Base-by-base conservation (phyloP, 768 basidiomycete genomes). In the Russula compacta region DNA sequence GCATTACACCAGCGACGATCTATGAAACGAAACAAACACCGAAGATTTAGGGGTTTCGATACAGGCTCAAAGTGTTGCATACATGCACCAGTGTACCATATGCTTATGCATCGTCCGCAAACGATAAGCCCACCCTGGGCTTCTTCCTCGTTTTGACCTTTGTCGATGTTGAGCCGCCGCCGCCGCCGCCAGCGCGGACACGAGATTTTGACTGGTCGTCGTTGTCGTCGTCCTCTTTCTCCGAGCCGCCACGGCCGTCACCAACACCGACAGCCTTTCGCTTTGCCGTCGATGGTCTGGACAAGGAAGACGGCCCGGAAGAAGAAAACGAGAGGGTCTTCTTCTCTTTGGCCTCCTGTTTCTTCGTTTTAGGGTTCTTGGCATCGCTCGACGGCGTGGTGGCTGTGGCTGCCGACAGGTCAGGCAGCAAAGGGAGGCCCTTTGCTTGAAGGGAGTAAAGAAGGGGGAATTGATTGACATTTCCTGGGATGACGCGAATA, bases 61-160 rank as follows among this genome's bases (percentile, higher is more conserved):
- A 10, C 19, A 12, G 6, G 11, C 19, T 29, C 46, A 21, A 15
- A 47, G 46, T 7, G 4, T 6, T 17, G 33, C 7, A 36, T 21
- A 36, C 35, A 53, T 24, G 6, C 24, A 53, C 53, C 53, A 24
- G 24, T 14, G 42, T 19, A 29, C n/a, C 40, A 19, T 6, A 15
- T 0, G 38, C 60, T 75, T 65, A 82, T 43, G 81, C 74, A 58
- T 82, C 83, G 64, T 84, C 83, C 10, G 78, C 80, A 63, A 85
- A 85, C 0, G 84, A 85, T 8, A 85, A 74, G 40, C 77, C 67
- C 47, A 73, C 72, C 68, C 77, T 79, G 57, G 72, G 71, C 46
- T 61, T 67, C 59, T 74, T 77, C 73, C 84, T 87, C 4, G 74
- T 53, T 66, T 85, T 87, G 77, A 83, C 82, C 69, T 80, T 83